Conservation (phyloP, 169 alveolate species). For the Cardiosporidium cionae region DNA sequence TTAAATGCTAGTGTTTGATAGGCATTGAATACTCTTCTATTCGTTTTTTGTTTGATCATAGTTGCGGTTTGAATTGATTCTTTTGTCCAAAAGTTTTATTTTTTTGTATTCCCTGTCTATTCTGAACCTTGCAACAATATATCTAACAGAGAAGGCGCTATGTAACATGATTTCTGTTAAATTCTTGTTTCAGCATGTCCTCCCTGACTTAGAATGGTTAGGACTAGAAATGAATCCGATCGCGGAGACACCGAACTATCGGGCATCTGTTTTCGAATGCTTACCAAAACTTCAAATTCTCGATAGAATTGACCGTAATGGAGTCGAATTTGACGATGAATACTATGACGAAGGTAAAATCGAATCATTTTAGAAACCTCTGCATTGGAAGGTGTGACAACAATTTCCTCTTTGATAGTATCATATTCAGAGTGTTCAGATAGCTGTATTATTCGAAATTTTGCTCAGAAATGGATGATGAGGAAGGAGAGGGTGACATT, state of each 20-base stretch:
- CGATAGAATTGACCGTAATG: conserved; percentile 68
- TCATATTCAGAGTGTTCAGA: neutral
- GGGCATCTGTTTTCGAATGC: conserved; percentile 62
- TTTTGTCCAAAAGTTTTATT: too few relatives aligned
- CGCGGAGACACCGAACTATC: conserved; percentile 58
- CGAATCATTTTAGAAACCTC: conserved; percentile 23
- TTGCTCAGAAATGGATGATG: conserved; percentile 19
- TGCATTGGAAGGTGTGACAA: neutral
- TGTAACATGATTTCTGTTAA: too few relatives aligned
- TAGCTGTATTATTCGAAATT: conserved; percentile 5
- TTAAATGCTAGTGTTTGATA: neutral
- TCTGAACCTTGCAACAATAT: too few relatives aligned
- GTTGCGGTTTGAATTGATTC: neutral
- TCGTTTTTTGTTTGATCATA: neutral
- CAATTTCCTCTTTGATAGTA: neutral
- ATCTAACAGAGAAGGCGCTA: too few relatives aligned
- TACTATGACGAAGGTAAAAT: conserved; percentile 69
- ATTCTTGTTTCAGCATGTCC: conserved; percentile 21
- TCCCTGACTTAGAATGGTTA: conserved; percentile 54
- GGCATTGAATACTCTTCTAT: neutral
- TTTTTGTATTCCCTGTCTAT: too few relatives aligned
- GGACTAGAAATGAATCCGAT: conserved; percentile 79
- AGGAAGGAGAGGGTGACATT: conserved; percentile 38
- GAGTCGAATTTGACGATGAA: conserved; percentile 73
- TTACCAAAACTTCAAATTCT: conserved; percentile 66